Base-by-base conservation (phyloP, 1,284 basidiomycete genomes). In the Leccinum subrobustum region DNA sequence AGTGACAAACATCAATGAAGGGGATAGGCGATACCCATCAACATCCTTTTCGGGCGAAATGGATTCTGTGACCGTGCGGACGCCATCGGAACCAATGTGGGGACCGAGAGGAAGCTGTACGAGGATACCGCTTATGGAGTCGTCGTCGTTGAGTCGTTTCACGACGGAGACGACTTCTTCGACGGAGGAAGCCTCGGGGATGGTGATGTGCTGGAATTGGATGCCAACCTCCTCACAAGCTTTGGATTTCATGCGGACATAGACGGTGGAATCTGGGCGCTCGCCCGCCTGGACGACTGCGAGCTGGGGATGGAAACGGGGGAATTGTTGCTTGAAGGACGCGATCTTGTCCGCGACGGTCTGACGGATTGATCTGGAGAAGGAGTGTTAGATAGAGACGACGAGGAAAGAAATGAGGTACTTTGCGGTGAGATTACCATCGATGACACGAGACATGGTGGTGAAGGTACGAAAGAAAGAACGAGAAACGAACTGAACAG, bases 161-260 rank as follows among this genome's bases (percentile, higher is more conserved):
- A 99, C 95, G 55, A 86, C 78, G 23, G 86, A 81, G 63, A 96
- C 84, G 66, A 99, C 83, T 60, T 93, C 86, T 52, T 89, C 84
- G 62, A 92, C 89, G 62, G 86, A 83, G 48, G 87, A 81, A 61
- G 90, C 87, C 55, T 86, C 89, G 14, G 91, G 85, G 35, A 97
- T 75, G 16, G 77, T 75, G 70, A 98, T 79, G 75, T 98, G 95
- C 61, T 89, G 87, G 76, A 92, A 92, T 63, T 83, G 86, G 81
- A 99, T 95, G 62, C 96, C 96, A 67, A 93, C 92, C 78, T 99
- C 95, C 70, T 95, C 88, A 25, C 96, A 93, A 11, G 97, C 97
- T 77, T 96, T 97, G 56, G 86, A 83, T 80, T 99, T 99, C 96
- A 98, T 98, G 72, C 94, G 93, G 66, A 99, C 91, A 79, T 99